phyloP scores from a whole-genome alignment of 2,329 filamentous ascomycete genomes.

The Biscogniauxia sp. region DNA sequence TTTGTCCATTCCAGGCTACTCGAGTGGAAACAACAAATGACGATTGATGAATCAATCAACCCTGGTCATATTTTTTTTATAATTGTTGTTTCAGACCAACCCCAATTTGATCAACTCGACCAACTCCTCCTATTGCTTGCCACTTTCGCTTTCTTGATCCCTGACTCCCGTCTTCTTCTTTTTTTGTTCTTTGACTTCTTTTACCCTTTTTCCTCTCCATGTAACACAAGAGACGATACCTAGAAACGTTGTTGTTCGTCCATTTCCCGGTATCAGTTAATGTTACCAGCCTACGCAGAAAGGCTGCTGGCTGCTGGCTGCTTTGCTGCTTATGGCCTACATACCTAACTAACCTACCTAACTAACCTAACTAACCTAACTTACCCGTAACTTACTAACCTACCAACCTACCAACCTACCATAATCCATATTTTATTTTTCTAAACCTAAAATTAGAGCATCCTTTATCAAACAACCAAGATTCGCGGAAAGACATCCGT shows the following conservation, averaged over 20 bases:
- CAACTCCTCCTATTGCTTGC: neutral
- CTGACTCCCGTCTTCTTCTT: neutral
- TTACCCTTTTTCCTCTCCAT: neutral
- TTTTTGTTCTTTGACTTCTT: no score
- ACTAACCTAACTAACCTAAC: neutral
- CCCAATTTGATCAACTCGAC: neutral
- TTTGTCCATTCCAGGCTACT: neutral
- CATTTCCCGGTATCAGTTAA: no score
- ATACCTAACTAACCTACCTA: neutral
- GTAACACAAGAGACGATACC: no score
- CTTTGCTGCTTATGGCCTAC: neutral
- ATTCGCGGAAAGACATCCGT: neutral
- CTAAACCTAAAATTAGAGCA: slow-evolving; percentile 1
- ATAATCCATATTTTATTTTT: no score
- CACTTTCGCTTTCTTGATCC: neutral
- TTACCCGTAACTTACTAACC: neutral
- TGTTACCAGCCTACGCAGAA: no score
- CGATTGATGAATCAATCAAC: neutral
- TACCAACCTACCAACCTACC: no score
- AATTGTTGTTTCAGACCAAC: slow-evolving; percentile 1
- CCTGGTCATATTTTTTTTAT: neutral
- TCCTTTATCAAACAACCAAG: neutral
- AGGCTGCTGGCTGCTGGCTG: neutral
- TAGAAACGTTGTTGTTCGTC: no score
- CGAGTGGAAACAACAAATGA: neutral